phyloP scores from a whole-genome alignment of 768 basidiomycete genomes.

The Phylloporus arenicola region DNA sequence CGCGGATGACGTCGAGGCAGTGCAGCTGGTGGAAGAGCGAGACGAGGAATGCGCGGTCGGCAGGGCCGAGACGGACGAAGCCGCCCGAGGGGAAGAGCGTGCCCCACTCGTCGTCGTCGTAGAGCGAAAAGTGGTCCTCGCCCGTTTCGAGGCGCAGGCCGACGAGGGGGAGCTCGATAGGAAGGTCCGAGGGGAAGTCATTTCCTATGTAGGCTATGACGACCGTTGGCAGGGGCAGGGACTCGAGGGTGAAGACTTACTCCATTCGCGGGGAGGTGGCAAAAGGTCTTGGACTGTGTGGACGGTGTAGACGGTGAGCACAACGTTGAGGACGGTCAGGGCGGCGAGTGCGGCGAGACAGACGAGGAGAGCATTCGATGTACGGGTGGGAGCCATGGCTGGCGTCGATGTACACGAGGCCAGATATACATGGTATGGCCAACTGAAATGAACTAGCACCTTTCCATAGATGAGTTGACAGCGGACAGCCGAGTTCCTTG shows the following conservation, averaged over 20 bases:
- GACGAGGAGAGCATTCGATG: not conserved
- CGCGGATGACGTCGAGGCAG: slow-evolving; percentile 38
- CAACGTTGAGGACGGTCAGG: slow-evolving; percentile 22
- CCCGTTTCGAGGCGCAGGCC: slow-evolving; percentile 25
- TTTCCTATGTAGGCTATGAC: slow-evolving; percentile 26
- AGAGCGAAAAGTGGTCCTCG: slow-evolving; percentile 26
- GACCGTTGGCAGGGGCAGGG: not conserved
- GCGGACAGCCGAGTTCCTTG: not conserved
- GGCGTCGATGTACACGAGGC: not conserved
- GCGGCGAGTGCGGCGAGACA: slow-evolving; percentile 18
- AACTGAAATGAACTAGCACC: too few relatives aligned
- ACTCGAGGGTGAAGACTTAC: slow-evolving; percentile 7
- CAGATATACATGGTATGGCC: not conserved
- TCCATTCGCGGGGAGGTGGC: slow-evolving; percentile 18
- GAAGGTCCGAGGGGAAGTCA: slow-evolving; percentile 30
- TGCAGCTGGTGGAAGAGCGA: slow-evolving; percentile 48
- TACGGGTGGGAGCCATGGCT: slow-evolving; percentile 5
- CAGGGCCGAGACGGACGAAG: slow-evolving; percentile 32
- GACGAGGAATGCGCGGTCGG: slow-evolving; percentile 29
- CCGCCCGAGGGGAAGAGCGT: slow-evolving; percentile 31
- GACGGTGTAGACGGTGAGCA: slow-evolving; percentile 17
- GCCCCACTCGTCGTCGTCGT: slow-evolving; percentile 34
- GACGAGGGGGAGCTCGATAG: slow-evolving; percentile 25
- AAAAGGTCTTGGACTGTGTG: slow-evolving; percentile 9
- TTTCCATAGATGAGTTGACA: not conserved